These are phyloP conservation scores for Arthrobotrys musiformis DNA, from an alignment of 2,329 filamentous ascomycete genomes.

Conservation along the genomic window DNA sequence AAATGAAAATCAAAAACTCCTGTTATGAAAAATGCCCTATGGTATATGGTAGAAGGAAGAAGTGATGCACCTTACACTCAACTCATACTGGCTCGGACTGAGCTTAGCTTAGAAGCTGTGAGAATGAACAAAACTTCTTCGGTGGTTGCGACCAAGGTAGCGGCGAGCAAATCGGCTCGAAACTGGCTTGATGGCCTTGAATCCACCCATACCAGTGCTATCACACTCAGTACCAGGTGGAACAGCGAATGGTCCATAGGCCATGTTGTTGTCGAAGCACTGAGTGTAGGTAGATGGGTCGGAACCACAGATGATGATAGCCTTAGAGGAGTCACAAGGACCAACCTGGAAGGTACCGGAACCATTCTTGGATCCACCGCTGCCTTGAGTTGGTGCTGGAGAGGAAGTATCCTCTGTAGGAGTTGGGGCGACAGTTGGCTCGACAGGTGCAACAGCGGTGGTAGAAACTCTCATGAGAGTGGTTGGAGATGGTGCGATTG, in stretches of 20 bases:
- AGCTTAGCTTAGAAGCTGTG: conserved; percentile 46
- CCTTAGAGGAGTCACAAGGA: conserved; percentile 41
- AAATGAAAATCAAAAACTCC: conserved; percentile 36
- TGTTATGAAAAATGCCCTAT: conserved; percentile 28
- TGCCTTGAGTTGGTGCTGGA: not conserved
- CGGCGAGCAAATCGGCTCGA: conserved; percentile 39
- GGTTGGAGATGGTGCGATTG: conserved; percentile 27
- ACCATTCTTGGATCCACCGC: conserved; percentile 28
- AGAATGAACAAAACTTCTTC: conserved; percentile 45
- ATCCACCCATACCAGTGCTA: conserved; percentile 52
- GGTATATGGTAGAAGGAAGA: conserved; percentile 33
- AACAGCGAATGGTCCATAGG: conserved; percentile 50
- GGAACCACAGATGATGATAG: conserved; percentile 48
- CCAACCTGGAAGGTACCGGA: conserved; percentile 36
- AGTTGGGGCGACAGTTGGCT: not conserved
- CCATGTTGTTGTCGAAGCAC: conserved; percentile 53
- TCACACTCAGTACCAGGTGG: conserved; percentile 50
- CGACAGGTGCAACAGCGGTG: not conserved
- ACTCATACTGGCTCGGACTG: not conserved
- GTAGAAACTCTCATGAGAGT: conserved; percentile 44
- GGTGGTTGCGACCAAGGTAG: conserved; percentile 41
- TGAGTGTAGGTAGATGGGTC: conserved; percentile 42
- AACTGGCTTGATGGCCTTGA: conserved; percentile 45
- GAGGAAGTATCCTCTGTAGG: conserved; percentile 8
- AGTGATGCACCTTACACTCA: conserved; percentile 9